Evolutionary conservation across 108 stramenopile species (phyloP).

Genomic region (Cyclotella atomus): DNA sequence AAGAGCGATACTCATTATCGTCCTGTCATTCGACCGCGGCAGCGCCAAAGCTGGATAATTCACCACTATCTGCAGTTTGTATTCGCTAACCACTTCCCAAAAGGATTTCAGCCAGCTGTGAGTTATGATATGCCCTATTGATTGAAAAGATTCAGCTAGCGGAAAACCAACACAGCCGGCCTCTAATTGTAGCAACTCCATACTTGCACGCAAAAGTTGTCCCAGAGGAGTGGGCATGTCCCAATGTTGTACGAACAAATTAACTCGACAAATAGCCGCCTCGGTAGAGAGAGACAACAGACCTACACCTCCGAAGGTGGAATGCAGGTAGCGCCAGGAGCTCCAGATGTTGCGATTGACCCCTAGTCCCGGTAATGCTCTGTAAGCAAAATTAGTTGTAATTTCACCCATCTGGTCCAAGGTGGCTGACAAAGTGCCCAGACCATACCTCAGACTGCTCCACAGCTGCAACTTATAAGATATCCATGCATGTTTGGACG

Average conservation of each 20-base stretch:
- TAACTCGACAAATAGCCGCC: background rate
- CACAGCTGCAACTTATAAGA: background rate
- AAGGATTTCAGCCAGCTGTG: background rate
- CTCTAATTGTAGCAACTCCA: slow-evolving; percentile 2
- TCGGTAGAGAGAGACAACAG: background rate
- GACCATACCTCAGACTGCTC: background rate
- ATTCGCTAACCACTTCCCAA: background rate
- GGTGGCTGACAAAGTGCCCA: background rate
- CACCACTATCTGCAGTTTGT: background rate
- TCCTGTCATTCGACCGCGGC: background rate
- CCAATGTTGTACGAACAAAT: background rate
- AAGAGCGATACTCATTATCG: background rate
- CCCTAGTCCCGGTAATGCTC: background rate
- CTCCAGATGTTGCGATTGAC: background rate
- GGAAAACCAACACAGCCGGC: background rate
- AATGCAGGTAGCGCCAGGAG: background rate
- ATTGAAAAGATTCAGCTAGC: background rate
- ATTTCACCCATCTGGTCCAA: background rate
- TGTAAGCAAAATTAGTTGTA: background rate
- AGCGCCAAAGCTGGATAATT: background rate
- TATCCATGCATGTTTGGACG: background rate
- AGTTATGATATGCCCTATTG: background rate
- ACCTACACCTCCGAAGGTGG: background rate
- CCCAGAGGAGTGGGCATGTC: background rate
- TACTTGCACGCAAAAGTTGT: background rate